Percentiles rank a stretch among this genome's conserved stretches.
Conservation (phyloP, 495 filamentous ascomycete genomes). For the Aspergillus haitiensis region DNA sequence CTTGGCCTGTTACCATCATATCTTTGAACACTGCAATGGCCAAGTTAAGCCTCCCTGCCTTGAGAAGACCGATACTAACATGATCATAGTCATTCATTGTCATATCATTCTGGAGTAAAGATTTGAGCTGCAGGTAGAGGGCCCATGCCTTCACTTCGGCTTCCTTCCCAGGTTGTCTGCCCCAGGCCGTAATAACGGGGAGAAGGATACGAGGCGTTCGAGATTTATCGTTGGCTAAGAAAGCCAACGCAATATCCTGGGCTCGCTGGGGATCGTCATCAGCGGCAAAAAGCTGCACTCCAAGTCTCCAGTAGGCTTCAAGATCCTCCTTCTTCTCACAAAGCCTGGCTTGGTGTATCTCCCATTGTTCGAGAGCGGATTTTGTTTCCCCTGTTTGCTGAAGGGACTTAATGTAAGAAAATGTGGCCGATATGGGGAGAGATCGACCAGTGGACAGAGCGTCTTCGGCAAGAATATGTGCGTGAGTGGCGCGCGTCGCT, state of each 20-base stretch:
- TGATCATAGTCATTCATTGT: constrained; percentile 74
- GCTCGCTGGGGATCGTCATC: constrained; percentile 62
- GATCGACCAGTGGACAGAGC: constrained; percentile 54
- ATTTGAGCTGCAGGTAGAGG: constrained; percentile 62
- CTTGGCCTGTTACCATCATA: constrained; percentile 71
- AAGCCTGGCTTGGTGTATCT: constrained; percentile 54
- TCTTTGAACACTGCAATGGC: constrained; percentile 76
- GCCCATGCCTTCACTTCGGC: constrained; percentile 62
- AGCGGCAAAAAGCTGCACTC: constrained; percentile 64
- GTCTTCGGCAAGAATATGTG: constrained; percentile 62
- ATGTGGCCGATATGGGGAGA: constrained; percentile 56
- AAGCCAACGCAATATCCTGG: constrained; percentile 58
- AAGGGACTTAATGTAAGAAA: constrained; percentile 64
- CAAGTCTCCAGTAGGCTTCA: constrained; percentile 65
- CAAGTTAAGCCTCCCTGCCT: constrained; percentile 56
- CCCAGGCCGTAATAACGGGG: constrained; percentile 58
- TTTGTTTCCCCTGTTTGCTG: constrained; percentile 59
- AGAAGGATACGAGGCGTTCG: constrained; percentile 60
- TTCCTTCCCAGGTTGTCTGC: constrained; percentile 36
- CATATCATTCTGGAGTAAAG: constrained; percentile 59
- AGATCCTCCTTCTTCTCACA: constrained; percentile 51
- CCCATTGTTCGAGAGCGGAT: constrained; percentile 65
- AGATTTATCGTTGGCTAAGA: constrained; percentile 52
- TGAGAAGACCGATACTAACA: constrained; percentile 62
- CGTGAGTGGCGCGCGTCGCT: constrained; percentile 52